A percentile compares a stretch with the other conserved stretches of the same genome.
Evolutionary conservation across 768 basidiomycete genomes (phyloP).

Genomic region (Leccinellum albellum): DNA sequence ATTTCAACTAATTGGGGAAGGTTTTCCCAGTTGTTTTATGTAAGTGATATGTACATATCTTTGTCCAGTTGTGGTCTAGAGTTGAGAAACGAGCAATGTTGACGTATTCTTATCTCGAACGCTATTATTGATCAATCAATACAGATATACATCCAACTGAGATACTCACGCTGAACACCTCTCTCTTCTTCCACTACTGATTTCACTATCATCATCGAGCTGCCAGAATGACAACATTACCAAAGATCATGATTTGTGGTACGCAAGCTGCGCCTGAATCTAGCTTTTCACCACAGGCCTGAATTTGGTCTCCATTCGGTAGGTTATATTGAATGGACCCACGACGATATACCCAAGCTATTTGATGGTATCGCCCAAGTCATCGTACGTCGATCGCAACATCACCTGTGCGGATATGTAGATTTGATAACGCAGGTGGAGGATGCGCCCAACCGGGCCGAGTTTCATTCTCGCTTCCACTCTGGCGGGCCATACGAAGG

Average conservation of each 20-base stretch:
- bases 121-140: no score
- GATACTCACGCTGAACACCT: background rate
- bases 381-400: slow-evolving; percentile 51
- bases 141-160: background rate
- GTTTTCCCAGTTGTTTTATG: no score
- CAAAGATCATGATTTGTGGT: slow-evolving; percentile 32
- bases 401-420: background rate
- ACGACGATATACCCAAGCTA: slow-evolving; percentile 60
- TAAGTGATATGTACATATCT: no score
- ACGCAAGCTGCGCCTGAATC: background rate
- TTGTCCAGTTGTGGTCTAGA: no score
- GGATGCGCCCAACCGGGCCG: slow-evolving; percentile 33
- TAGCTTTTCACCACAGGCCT: background rate
- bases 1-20: no score
- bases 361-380: slow-evolving; percentile 69
- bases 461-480: slow-evolving; percentile 43
- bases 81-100: no score
- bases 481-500: slow-evolving; percentile 44
- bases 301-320: background rate
- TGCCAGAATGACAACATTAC: slow-evolving; percentile 8
- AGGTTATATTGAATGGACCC: slow-evolving; percentile 75
- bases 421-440: background rate
- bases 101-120: no score
- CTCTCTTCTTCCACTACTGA: background rate
- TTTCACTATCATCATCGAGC: background rate